Evolutionary conservation across 2,329 filamentous ascomycete species (phyloP), one percentile per base, ranked within the genome.

Genomic region (Ophiocordyceps robertsii): DNA sequence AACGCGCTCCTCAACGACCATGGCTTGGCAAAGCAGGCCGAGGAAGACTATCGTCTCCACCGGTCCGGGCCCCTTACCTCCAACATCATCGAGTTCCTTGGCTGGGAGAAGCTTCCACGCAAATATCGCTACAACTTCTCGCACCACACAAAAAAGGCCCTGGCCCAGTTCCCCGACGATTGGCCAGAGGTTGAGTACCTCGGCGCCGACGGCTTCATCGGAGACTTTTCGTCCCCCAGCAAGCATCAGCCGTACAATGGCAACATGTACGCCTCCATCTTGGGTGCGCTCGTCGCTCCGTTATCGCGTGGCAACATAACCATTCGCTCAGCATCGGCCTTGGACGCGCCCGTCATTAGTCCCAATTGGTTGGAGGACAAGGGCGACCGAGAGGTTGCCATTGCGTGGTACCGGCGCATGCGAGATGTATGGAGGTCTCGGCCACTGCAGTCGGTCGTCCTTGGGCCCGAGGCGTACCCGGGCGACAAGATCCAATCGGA

Each of bases 361-460:
- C 64, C 65, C 1, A 66, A 66, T 45, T 73, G 62, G 61, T 53
- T 73, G 1, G 55, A 54, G 6, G 55, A 64, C 14, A 54, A 57
- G 6, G 54, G 58, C 1, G 70, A 74, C 42, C 46, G 57, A 14
- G 61, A 67, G 9, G 51, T 73, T 2, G 63, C 62, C 4, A 47
- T 74, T 10, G 61, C 63, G 0, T 52, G 57, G 0, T 67, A 65
- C 47, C 64, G 60, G 40, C 63, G 71, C 3, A 49, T 61, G 0
- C 64, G 71, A 0, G 50, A 65, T 12, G 51, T 61, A 3, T 43
- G 27, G 24, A 6, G 16, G 9, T 36, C 32, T 10, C 24, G 16
- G 16, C 24, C 24, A 10, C 19, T 43, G 9, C 8, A 5, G 1
- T 30, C 27, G 27, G 29, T 43, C 17, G 27, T 37, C 27, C 6